Conservation (phyloP, 169 alveolate genomes). For the Babesia bigemina region DNA sequence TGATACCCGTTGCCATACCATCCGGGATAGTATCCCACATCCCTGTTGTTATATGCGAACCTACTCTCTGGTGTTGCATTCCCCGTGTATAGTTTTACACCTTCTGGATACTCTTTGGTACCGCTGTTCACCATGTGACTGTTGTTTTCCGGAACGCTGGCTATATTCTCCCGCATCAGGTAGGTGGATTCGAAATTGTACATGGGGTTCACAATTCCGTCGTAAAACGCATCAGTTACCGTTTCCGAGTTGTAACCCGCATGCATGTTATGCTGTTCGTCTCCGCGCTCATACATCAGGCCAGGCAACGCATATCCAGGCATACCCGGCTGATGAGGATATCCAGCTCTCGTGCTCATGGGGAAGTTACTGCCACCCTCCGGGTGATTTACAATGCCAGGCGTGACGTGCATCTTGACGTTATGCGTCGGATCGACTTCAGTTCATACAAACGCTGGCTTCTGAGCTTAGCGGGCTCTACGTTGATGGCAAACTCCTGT, state of each 20-base stretch:
- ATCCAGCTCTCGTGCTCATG: not conserved
- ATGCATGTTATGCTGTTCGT: not conserved
- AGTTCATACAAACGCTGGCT: too few relatives aligned
- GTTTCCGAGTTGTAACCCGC: slow-evolving; percentile 4
- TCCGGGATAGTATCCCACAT: not conserved
- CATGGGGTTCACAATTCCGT: slow-evolving; percentile 31
- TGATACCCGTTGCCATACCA: not conserved
- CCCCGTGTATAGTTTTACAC: not conserved
- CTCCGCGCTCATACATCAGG: not conserved
- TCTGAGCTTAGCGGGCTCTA: too few relatives aligned
- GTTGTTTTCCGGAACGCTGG: not conserved
- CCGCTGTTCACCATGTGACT: not conserved
- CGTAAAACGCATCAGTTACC: slow-evolving; percentile 19
- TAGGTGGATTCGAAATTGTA: slow-evolving; percentile 22
- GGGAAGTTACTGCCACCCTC: not conserved
- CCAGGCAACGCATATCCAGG: not conserved
- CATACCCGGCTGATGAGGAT: not conserved
- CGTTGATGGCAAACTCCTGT: too few relatives aligned
- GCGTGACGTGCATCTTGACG: too few relatives aligned
- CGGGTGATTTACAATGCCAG: not conserved
- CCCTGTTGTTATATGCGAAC: not conserved
- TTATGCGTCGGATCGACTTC: too few relatives aligned
- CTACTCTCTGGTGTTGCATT: not conserved
- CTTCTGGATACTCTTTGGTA: not conserved
- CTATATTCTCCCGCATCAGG: not conserved